These are phyloP conservation scores for Cetraspora pellucida DNA, from an alignment of 192 early-diverging fungal species.

Conservation along the genomic window DNA sequence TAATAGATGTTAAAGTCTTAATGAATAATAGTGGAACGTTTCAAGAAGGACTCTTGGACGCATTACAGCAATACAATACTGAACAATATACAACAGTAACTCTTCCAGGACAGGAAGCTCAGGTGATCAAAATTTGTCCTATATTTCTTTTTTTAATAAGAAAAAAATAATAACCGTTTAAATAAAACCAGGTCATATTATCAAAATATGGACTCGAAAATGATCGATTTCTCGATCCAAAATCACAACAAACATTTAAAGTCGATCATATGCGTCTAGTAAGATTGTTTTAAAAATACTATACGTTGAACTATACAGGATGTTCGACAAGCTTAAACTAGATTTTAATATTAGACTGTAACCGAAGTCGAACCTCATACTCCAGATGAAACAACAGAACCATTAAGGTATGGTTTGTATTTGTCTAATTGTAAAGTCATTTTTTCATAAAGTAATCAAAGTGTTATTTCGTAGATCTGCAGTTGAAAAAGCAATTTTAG, in stretches of 20 bases:
- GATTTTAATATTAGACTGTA: constrained; percentile 35
- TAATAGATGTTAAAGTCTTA: constrained; percentile 83
- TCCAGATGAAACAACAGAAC: constrained; percentile 42
- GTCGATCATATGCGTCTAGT: constrained; percentile 82
- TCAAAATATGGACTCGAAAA: constrained; percentile 73
- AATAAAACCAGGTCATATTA: constrained; percentile 64
- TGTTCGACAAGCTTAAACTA: not conserved
- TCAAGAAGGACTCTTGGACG: constrained; percentile 63
- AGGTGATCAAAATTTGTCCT: constrained; percentile 43
- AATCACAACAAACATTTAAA: constrained; percentile 65
- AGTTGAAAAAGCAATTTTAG: constrained; percentile 63
- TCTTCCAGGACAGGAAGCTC: constrained; percentile 64
- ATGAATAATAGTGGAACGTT: constrained; percentile 78
- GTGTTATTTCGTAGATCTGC: constrained; percentile 35
- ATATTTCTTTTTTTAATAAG: not conserved
- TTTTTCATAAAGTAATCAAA: not conserved
- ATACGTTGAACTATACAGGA: too few relatives aligned
- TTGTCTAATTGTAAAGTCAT: not conserved
- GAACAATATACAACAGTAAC: constrained; percentile 77
- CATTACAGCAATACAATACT: constrained; percentile 82
- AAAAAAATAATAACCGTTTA: not conserved
- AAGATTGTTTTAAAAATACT: not conserved
- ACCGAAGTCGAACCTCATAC: constrained; percentile 40
- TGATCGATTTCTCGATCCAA: constrained; percentile 75
- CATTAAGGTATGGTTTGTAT: constrained; percentile 37